Conservation (phyloP, 208 protist species). For the Leishmania major region DNA sequence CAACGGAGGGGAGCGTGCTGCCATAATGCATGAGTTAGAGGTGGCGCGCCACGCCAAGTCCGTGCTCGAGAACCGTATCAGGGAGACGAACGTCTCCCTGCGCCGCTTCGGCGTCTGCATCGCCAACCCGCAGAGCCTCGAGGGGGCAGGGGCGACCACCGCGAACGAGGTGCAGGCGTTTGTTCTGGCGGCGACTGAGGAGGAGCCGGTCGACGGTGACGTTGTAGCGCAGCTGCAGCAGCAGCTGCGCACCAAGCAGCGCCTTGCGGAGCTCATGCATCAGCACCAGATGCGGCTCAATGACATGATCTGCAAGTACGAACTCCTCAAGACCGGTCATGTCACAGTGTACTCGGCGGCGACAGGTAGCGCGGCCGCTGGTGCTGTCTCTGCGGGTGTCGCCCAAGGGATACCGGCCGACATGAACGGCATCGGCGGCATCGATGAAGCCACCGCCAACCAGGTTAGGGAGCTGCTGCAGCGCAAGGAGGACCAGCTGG, state of each 20-base stretch:
- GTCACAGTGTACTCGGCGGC: slow-evolving; percentile 50
- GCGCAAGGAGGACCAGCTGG: slow-evolving; percentile 87
- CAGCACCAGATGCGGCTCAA: slow-evolving; percentile 84
- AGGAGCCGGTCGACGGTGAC: slow-evolving; percentile 74
- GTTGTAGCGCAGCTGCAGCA: slow-evolving; percentile 81
- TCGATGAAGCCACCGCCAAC: slow-evolving; percentile 68
- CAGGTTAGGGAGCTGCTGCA: slow-evolving; percentile 81
- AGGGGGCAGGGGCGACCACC: slow-evolving; percentile 16
- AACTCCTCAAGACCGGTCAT: slow-evolving; percentile 85
- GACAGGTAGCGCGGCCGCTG: not conserved
- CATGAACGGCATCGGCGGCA: slow-evolving; percentile 12
- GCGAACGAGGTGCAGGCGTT: slow-evolving; percentile 54
- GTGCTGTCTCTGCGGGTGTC: not conserved
- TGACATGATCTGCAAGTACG: slow-evolving; percentile 87
- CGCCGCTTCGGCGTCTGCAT: slow-evolving; percentile 86
- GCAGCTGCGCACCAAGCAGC: slow-evolving; percentile 88
- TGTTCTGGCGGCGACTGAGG: slow-evolving; percentile 69
- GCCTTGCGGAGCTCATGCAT: slow-evolving; percentile 82
- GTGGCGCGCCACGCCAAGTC: slow-evolving; percentile 48
- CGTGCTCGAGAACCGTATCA: slow-evolving; percentile 67
- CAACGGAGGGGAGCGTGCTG: slow-evolving; percentile 35
- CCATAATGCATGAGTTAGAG: slow-evolving; percentile 58
- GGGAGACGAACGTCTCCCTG: slow-evolving; percentile 82
- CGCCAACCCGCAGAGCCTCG: slow-evolving; percentile 42
- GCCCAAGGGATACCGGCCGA: not conserved